Conservation (phyloP, 495 filamentous ascomycete genomes). For the Amniculicola lignicola region DNA sequence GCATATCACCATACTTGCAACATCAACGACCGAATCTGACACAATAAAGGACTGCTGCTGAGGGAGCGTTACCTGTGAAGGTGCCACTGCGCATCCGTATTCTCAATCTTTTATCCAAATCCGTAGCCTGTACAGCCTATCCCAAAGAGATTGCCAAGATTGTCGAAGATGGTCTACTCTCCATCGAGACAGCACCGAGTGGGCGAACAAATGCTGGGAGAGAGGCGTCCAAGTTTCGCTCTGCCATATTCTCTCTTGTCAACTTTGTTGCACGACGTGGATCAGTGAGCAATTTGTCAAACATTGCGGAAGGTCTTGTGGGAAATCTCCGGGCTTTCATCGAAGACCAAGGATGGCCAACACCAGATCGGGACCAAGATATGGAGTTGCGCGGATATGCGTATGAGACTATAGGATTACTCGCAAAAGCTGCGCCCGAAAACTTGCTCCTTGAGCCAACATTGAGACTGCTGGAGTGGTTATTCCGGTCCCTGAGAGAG, state of each 20-base stretch:
- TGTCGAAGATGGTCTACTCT: slow-evolving; percentile 62
- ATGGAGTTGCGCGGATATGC: slow-evolving; percentile 44
- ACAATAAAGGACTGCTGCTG: slow-evolving; percentile 23
- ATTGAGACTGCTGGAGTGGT: slow-evolving; percentile 66
- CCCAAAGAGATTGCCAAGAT: slow-evolving; percentile 61
- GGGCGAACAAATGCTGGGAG: slow-evolving; percentile 52
- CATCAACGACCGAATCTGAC: slow-evolving; percentile 7
- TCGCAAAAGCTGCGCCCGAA: slow-evolving; percentile 54
- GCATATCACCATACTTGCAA: not conserved
- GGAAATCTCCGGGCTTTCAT: slow-evolving; percentile 70
- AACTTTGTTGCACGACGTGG: slow-evolving; percentile 82
- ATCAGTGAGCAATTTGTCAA: slow-evolving; percentile 53
- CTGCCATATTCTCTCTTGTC: slow-evolving; percentile 82
- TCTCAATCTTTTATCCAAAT: slow-evolving; percentile 71
- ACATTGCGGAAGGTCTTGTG: slow-evolving; percentile 69
- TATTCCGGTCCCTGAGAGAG: slow-evolving; percentile 76
- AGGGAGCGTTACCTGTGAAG: slow-evolving; percentile 55
- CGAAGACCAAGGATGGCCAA: slow-evolving; percentile 79
- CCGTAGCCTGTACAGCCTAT: slow-evolving; percentile 62
- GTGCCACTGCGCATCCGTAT: slow-evolving; percentile 72
- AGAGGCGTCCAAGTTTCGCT: slow-evolving; percentile 70
- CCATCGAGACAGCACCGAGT: slow-evolving; percentile 35
- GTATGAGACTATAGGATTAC: slow-evolving; percentile 75
- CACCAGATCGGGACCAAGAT: slow-evolving; percentile 44
- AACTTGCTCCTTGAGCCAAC: slow-evolving; percentile 54